phyloP scores from a whole-genome alignment of 108 stramenopile species.

The Nitzschia sp. region DNA sequence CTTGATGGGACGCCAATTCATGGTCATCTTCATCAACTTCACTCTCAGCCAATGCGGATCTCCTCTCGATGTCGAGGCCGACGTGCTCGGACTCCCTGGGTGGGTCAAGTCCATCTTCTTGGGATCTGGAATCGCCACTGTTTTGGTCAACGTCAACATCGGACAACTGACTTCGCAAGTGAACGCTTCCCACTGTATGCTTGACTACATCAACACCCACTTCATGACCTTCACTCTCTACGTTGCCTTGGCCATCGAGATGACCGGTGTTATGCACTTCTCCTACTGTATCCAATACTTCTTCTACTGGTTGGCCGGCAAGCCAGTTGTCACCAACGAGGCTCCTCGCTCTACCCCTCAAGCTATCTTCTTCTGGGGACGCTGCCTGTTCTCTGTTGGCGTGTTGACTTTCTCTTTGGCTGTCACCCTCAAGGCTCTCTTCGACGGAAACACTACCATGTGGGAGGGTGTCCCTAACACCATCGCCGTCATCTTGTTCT shows the following conservation, averaged over 20 bases:
- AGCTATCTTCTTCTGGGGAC: conserved; percentile 50
- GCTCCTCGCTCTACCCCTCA: conserved; percentile 34
- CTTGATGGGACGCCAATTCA: conserved; percentile 86
- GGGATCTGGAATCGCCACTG: conserved; percentile 72
- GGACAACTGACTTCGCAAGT: conserved; percentile 84
- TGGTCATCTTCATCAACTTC: conserved; percentile 79
- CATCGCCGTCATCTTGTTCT: conserved; percentile 51
- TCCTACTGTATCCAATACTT: conserved; percentile 59
- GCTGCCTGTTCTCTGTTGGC: conserved; percentile 46
- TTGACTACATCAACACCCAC: conserved; percentile 83
- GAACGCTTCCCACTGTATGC: conserved; percentile 64
- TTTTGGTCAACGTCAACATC: conserved; percentile 61
- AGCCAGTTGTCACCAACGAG: conserved; percentile 60
- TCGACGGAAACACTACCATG: conserved; percentile 67
- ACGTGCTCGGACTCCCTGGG: conserved; percentile 53
- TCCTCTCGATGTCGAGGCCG: conserved; percentile 54
- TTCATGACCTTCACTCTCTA: conserved; percentile 67
- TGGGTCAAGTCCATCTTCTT: conserved; percentile 65
- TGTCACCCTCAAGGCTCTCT: conserved; percentile 55
- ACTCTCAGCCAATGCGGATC: conserved; percentile 62
- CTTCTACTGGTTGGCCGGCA: conserved; percentile 42
- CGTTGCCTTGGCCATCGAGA: conserved; percentile 59
- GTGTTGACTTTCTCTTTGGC: conserved; percentile 56
- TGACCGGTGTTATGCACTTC: conserved; percentile 69
- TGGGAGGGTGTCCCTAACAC: conserved; percentile 52